Evolutionary conservation across 192 early-diverging fungal genomes (phyloP).

Genomic region (Funneliformis geosporum): DNA sequence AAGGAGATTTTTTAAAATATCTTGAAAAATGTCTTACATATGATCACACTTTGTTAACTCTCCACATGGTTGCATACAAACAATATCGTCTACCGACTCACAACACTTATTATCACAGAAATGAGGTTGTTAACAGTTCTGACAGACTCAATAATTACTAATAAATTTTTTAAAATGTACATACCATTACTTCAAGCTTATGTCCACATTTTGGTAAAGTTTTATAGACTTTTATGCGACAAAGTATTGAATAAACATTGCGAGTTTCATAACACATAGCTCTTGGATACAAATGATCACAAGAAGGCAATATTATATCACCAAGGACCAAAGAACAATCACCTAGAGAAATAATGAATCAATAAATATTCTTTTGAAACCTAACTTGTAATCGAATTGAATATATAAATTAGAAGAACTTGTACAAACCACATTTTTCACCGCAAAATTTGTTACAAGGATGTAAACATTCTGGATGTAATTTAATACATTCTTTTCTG

Average conservation of each 20-base stretch:
- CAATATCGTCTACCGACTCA: not conserved
- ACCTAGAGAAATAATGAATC: not conserved
- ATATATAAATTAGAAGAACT: too few species aligned
- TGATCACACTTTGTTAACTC: slow-evolving; percentile 39
- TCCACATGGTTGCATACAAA: slow-evolving; percentile 40
- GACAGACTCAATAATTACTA: not conserved
- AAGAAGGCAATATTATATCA: slow-evolving; percentile 28
- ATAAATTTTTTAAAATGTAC: not conserved
- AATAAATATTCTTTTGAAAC: too few species aligned
- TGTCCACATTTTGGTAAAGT: slow-evolving; percentile 49
- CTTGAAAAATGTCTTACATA: not conserved
- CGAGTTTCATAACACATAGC: slow-evolving; percentile 30
- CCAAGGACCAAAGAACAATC: slow-evolving; percentile 33
- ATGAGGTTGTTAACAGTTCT: not conserved
- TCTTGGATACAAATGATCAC: slow-evolving; percentile 34
- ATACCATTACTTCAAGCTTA: slow-evolving; percentile 25
- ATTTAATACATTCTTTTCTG: slow-evolving; percentile 44
- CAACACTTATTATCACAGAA: slow-evolving; percentile 27
- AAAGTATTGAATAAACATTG: not conserved
- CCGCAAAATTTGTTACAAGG: slow-evolving; percentile 49
- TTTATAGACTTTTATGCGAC: slow-evolving; percentile 22
- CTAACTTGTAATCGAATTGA: too few species aligned
- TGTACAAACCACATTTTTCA: slow-evolving; percentile 46
- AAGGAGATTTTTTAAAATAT: not conserved
- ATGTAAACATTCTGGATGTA: slow-evolving; percentile 49